Conservation (phyloP, 768 basidiomycete genomes). For the Dendrothele bispora region DNA sequence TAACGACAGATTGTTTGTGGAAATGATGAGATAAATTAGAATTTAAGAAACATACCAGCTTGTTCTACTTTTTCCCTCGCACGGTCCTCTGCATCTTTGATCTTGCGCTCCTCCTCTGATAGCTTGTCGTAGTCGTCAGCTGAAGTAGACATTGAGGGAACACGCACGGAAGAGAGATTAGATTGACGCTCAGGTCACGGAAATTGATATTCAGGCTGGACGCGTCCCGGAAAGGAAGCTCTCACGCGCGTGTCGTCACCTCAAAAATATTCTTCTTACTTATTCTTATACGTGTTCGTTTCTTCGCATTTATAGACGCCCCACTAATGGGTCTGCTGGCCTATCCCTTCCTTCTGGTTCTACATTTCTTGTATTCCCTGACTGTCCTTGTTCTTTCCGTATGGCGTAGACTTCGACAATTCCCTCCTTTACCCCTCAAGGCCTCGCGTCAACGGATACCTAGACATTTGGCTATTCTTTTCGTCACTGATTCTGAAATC, state of each 20-base stretch:
- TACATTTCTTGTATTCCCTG: conserved; percentile 60
- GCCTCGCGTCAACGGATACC: conserved; percentile 60
- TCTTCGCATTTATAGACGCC: too few relatives aligned
- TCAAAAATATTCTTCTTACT: too few relatives aligned
- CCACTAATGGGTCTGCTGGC: conserved; percentile 37
- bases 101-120: conserved; percentile 72
- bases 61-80: conserved; percentile 73
- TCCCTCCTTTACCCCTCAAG: conserved; percentile 46
- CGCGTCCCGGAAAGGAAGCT: too few relatives aligned
- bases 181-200: too few relatives aligned
- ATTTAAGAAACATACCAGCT: conserved; percentile 8
- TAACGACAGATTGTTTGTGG: conserved; percentile 28
- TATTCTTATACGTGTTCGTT: too few relatives aligned
- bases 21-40: too few relatives aligned
- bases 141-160: conserved; percentile 3
- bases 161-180: too few relatives aligned
- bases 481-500: conserved; percentile 46
- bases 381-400: conserved; percentile 39
- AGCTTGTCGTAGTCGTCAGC: conserved; percentile 72
- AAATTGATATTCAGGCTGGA: too few relatives aligned
- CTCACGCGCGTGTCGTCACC: too few relatives aligned
- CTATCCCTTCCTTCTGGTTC: conserved; percentile 45
- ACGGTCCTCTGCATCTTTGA: conserved; percentile 65
- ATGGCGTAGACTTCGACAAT: conserved; percentile 34
- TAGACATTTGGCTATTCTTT: conserved; percentile 63